Percentiles rank a stretch among this genome's conserved stretches.
These are phyloP conservation scores for Pseudonitzschia multiseries DNA, from an alignment of 108 stramenopile species.

Conservation along the genomic window DNA sequence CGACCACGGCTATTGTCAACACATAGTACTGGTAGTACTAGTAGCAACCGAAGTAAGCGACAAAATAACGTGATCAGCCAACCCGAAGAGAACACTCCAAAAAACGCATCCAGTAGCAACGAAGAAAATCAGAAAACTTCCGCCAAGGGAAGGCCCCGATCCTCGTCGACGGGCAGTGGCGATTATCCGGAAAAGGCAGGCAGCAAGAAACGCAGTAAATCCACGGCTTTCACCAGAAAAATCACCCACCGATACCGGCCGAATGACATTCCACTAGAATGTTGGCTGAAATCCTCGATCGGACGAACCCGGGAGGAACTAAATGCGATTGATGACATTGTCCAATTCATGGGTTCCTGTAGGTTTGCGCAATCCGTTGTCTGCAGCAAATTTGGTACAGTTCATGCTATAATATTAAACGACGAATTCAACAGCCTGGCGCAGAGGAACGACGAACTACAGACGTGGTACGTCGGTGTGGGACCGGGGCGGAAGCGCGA, in stretches of 20 bases:
- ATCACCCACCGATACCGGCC: not conserved
- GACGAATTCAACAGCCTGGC: conserved; percentile 2
- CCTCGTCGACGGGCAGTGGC: not conserved
- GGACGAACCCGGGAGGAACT: conserved; percentile 14
- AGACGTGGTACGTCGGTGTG: conserved; percentile 5
- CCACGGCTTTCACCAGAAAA: not conserved
- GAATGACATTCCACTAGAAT: not conserved
- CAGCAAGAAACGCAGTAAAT: not conserved
- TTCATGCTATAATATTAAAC: conserved; percentile 2
- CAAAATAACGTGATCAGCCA: too few relatives aligned
- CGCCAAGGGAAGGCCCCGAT: not conserved
- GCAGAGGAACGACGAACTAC: not conserved
- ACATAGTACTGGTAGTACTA: not conserved
- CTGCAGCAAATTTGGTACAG: not conserved
- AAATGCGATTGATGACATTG: conserved; percentile 1
- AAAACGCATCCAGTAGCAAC: not conserved
- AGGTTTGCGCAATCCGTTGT: not conserved
- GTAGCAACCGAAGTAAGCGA: not conserved
- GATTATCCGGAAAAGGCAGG: not conserved
- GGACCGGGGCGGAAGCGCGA: conserved; percentile 3
- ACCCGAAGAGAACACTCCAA: not conserved
- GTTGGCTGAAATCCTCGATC: conserved; percentile 8
- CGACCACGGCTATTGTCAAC: not conserved
- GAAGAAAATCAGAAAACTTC: not conserved
- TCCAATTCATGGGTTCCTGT: conserved; percentile 11